A percentile compares a stretch with the other conserved stretches of the same genome.
phyloP scores from a whole-genome alignment of 1,284 basidiomycete genomes.

The Trichosporon sp. region DNA sequence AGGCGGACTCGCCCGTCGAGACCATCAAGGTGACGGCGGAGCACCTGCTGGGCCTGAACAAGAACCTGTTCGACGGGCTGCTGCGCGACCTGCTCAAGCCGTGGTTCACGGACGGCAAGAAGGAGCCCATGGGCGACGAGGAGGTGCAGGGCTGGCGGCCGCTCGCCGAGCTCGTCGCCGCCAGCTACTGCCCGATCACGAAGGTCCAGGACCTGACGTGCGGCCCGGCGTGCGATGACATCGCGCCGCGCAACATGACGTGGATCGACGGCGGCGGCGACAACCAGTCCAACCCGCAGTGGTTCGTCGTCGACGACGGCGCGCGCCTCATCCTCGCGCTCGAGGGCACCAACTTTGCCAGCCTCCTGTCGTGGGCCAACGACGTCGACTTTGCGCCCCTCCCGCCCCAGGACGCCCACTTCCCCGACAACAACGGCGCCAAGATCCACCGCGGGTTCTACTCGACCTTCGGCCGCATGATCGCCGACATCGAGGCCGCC shows the following conservation, averaged over 20 bases:
- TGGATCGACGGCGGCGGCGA: not conserved
- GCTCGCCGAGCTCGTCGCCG: not conserved
- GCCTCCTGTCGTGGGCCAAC: constrained; percentile 15
- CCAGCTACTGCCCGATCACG: not conserved
- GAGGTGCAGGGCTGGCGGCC: not conserved
- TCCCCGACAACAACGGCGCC: constrained; percentile 16
- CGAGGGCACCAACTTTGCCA: constrained; percentile 20
- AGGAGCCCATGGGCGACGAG: not conserved
- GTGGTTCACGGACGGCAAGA: not conserved
- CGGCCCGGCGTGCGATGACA: not conserved
- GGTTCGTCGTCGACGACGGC: constrained; percentile 5
- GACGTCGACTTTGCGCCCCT: constrained; percentile 21
- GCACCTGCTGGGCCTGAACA: not conserved
- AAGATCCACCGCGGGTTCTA: constrained; percentile 26
- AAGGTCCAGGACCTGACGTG: not conserved
- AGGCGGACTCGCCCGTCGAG: not conserved
- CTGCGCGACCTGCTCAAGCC: not conserved
- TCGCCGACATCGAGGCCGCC: constrained; percentile 6
- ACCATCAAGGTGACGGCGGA: not conserved
- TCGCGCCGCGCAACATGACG: not conserved
- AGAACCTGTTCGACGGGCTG: not conserved
- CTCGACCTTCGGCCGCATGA: constrained; percentile 22
- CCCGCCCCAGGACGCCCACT: constrained; percentile 1
- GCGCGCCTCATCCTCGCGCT: constrained; percentile 16
- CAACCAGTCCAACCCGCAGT: constrained; percentile 3